These are phyloP conservation scores for Cryptococcus sp. DNA, from an alignment of 1,284 basidiomycete species.

Conservation along the genomic window DNA sequence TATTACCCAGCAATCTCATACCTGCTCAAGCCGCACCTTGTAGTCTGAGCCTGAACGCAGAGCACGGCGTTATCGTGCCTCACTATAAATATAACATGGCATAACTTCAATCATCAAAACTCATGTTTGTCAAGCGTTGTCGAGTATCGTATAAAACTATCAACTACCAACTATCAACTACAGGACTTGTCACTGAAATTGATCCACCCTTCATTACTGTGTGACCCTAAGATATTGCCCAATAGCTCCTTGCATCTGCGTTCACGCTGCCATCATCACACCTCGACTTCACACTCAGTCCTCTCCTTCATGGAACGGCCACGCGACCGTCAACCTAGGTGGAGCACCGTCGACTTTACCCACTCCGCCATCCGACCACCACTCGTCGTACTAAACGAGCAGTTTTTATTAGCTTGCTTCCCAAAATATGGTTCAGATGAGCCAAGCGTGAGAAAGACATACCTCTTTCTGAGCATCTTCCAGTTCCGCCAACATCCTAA, in stretches of 20 bases:
- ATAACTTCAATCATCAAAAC: too few relatives aligned
- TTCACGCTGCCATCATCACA: not conserved
- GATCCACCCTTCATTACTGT: not conserved
- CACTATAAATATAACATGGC: too few relatives aligned
- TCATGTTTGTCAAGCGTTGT: too few relatives aligned
- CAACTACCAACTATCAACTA: not conserved
- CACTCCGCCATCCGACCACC: constrained; percentile 53
- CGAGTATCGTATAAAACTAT: too few relatives aligned
- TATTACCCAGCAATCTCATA: too few relatives aligned
- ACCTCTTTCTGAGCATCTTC: constrained; percentile 57
- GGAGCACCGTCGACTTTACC: constrained; percentile 51
- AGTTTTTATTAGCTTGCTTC: constrained; percentile 11
- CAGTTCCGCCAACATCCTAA: constrained; percentile 56
- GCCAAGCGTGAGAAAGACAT: constrained; percentile 11
- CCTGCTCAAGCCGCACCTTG: too few relatives aligned
- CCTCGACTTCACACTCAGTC: constrained; percentile 28
- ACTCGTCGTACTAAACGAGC: constrained; percentile 47
- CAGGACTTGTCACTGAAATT: not conserved
- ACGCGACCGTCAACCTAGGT: constrained; percentile 53
- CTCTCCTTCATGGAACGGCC: constrained; percentile 54
- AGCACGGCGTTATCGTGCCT: too few relatives aligned
- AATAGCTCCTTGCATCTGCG: too few relatives aligned
- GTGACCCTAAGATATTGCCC: too few relatives aligned
- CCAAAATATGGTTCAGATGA: too few relatives aligned
- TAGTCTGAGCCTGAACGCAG: too few relatives aligned